Conservation (phyloP, 2,329 filamentous ascomycete genomes). For the Fusarium fujikuroi region DNA sequence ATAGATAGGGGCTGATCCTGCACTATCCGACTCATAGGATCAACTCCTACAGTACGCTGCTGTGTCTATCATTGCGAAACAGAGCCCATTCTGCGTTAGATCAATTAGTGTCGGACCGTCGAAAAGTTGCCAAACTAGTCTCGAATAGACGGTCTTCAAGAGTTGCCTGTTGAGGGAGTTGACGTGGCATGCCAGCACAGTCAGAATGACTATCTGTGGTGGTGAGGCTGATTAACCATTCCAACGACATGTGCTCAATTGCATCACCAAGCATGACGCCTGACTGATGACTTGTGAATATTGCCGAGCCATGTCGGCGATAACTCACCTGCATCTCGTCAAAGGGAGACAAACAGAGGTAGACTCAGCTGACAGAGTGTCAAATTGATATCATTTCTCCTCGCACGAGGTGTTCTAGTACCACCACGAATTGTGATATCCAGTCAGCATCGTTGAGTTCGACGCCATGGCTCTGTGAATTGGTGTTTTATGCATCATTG, state of each 20-base stretch:
- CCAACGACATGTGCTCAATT: constrained; percentile 20
- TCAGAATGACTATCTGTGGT: constrained; percentile 14
- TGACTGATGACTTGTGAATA: constrained; percentile 9
- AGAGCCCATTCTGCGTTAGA: constrained; percentile 10
- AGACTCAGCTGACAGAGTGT: constrained; percentile 31
- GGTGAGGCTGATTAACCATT: constrained; percentile 20
- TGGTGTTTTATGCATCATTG: constrained; percentile 9
- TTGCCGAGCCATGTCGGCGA: constrained; percentile 29
- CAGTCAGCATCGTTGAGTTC: constrained; percentile 10
- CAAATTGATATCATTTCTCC: constrained; percentile 17
- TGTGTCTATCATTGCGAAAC: constrained; percentile 29
- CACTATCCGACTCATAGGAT: constrained; percentile 2
- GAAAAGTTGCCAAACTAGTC: constrained; percentile 12
- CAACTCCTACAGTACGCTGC: background rate
- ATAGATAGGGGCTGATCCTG: constrained; percentile 15
- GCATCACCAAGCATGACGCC: constrained; percentile 29
- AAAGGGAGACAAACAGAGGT: constrained; percentile 3
- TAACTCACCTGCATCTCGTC: constrained; percentile 35
- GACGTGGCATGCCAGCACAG: constrained; percentile 42
- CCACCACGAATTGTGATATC: constrained; percentile 9
- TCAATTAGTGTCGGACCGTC: constrained; percentile 16
- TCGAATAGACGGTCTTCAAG: constrained; percentile 16
- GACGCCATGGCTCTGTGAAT: constrained; percentile 10
- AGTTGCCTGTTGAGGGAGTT: constrained; percentile 32
- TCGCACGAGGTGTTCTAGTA: constrained; percentile 14